Percentiles rank a stretch among this genome's conserved stretches.
These are phyloP conservation scores for Coemansia sp. DNA, from an alignment of 192 early-diverging fungal genomes.

Conservation along the genomic window DNA sequence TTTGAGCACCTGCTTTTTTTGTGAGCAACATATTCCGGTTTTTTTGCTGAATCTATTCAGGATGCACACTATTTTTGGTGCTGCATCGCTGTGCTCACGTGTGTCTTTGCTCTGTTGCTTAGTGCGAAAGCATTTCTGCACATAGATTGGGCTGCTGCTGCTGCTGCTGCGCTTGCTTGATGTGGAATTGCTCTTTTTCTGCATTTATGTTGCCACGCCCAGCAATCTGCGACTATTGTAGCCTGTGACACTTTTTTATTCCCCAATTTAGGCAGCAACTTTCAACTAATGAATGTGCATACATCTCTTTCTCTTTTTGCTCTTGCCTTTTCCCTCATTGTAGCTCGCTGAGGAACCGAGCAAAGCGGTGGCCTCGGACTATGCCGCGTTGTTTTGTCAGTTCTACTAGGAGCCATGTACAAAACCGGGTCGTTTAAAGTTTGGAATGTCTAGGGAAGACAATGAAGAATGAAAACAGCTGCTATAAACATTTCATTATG, in stretches of 20 bases:
- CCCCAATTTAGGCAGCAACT: neutral
- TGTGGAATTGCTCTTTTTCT: neutral
- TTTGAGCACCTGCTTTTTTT: neutral
- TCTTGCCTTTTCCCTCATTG: slow-evolving; percentile 4
- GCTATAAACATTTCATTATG: neutral
- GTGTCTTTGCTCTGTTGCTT: too few relatives aligned
- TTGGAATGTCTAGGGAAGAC: neutral
- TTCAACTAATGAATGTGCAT: neutral
- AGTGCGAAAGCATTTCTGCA: neutral
- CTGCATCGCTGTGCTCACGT: neutral
- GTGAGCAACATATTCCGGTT: neutral
- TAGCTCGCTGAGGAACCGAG: slow-evolving; percentile 46
- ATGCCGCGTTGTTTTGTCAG: slow-evolving; percentile 41
- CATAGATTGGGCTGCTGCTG: neutral
- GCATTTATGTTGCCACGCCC: neutral
- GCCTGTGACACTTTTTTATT: neutral
- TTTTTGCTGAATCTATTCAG: neutral
- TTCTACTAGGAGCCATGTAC: slow-evolving; percentile 9
- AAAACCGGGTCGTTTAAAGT: neutral
- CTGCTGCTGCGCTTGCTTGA: too few relatives aligned
- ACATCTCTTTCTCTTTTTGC: neutral
- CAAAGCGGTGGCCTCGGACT: slow-evolving; percentile 30
- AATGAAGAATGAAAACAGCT: neutral
- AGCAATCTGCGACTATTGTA: neutral
- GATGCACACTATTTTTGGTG: slow-evolving; percentile 5